Evolutionary conservation across 371 early-diverging fungal species (phyloP).

Genomic region (Coelomomyces lativittatus): DNA sequence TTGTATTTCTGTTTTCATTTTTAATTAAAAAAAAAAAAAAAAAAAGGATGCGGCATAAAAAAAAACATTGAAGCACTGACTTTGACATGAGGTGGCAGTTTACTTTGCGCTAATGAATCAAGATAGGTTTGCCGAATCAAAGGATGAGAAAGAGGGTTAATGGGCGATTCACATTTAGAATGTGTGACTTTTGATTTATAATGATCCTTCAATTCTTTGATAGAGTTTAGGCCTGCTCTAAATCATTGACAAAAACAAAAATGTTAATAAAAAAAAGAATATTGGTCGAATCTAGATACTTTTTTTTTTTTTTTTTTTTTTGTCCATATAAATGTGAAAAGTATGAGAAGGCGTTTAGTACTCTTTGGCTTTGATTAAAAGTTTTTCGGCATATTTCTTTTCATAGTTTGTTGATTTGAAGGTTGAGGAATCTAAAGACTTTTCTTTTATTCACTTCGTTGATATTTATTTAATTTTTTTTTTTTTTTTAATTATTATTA

Average conservation of each 20-base stretch:
- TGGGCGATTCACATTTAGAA: not conserved
- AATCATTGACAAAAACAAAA: not conserved
- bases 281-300: not conserved
- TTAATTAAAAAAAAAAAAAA: not conserved
- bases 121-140: not conserved
- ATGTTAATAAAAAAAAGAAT: not conserved
- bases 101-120: not conserved
- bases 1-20: not conserved
- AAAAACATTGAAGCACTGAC: not conserved
- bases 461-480: too few species aligned
- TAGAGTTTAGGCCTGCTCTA: not conserved
- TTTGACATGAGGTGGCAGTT: conserved; percentile 3
- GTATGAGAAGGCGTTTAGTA: not conserved
- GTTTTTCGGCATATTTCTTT: not conserved
- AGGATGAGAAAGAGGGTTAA: not conserved
- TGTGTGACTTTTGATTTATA: not conserved
- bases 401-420: not conserved
- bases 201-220: not conserved
- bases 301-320: not conserved
- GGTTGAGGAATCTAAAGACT: too few species aligned
- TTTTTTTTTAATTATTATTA: too few species aligned
- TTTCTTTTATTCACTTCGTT: too few species aligned
- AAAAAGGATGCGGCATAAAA: not conserved
- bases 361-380: not conserved
- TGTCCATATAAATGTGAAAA: not conserved